Conservation (phyloP, 345 rosid genomes). For the Populus tremula region DNA sequence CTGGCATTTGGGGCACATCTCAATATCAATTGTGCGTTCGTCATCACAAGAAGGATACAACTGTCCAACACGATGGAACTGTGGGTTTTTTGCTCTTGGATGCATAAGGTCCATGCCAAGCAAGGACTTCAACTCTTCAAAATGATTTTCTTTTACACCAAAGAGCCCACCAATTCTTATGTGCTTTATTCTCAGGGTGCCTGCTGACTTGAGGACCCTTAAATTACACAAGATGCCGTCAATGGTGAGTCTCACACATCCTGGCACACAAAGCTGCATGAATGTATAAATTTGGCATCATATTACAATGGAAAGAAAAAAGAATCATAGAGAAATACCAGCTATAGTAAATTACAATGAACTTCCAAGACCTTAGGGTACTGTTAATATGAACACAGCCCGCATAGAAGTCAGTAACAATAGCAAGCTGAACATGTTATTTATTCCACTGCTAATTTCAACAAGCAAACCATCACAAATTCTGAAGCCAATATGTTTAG, state of each 20-base stretch:
- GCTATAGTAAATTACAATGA: not conserved
- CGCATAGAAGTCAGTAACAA: not conserved
- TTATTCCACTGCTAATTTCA: not conserved
- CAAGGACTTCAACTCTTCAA: slow-evolving; percentile 22
- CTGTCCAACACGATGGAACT: slow-evolving; percentile 1
- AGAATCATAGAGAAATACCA: not conserved
- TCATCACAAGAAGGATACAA: slow-evolving; percentile 12
- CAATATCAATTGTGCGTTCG: slow-evolving; percentile 23
- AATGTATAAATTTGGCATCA: not conserved
- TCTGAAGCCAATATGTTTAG: not conserved
- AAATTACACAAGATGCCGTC: slow-evolving; percentile 11
- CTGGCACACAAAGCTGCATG: slow-evolving; percentile 25
- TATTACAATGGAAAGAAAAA: not conserved
- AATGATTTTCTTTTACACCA: slow-evolving; percentile 13
- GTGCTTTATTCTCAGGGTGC: slow-evolving; percentile 17
- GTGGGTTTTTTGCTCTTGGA: slow-evolving; percentile 9
- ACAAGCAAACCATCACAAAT: not conserved
- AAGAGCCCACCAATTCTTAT: slow-evolving; percentile 20
- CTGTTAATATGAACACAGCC: not conserved
- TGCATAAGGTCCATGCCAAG: slow-evolving; percentile 8
- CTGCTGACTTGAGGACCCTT: slow-evolving; percentile 21
- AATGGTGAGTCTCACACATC: slow-evolving; percentile 13
- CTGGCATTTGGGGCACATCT: slow-evolving; percentile 24
- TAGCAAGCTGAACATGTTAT: not conserved
- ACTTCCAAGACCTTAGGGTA: not conserved